Evolutionary conservation across 1,284 basidiomycete species (phyloP).

Genomic region (Naganishia liquefaciens): DNA sequence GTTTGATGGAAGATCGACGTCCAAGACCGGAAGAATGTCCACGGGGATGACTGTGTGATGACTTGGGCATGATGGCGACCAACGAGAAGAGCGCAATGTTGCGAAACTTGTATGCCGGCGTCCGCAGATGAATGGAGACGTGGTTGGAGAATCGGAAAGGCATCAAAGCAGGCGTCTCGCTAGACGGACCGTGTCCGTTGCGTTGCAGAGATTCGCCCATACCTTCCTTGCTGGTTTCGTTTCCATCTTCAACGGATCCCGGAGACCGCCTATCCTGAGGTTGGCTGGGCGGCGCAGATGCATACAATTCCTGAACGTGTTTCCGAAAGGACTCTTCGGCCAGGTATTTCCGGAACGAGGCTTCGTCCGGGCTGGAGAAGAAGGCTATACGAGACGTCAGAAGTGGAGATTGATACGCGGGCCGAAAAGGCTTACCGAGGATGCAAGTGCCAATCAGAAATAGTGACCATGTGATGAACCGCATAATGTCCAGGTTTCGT

Average conservation of each 20-base stretch:
- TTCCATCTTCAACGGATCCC: conserved; percentile 42
- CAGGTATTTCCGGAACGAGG: conserved; percentile 87
- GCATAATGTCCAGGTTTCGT: conserved; percentile 17
- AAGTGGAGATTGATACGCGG: background rate
- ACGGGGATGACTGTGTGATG: conserved; percentile 37
- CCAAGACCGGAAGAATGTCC: conserved; percentile 13
- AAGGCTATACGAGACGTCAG: conserved; percentile 63
- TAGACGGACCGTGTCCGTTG: conserved; percentile 37
- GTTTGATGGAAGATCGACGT: conserved; percentile 15
- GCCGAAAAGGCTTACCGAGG: background rate
- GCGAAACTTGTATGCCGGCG: conserved; percentile 84
- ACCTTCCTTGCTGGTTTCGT: conserved; percentile 14
- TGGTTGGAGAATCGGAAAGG: conserved; percentile 87
- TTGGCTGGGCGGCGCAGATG: conserved; percentile 59
- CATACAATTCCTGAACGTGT: conserved; percentile 81
- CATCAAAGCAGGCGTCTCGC: conserved; percentile 44
- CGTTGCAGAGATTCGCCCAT: conserved; percentile 1
- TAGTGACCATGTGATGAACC: conserved; percentile 23
- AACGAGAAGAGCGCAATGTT: conserved; percentile 82
- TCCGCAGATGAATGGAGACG: conserved; percentile 85
- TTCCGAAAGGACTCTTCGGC: conserved; percentile 93
- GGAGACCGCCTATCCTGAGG: conserved; percentile 54
- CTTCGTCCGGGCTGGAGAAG: conserved; percentile 87
- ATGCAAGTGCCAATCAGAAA: conserved; percentile 23
- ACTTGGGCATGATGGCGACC: conserved; percentile 60